A percentile compares a stretch with the other conserved stretches of the same genome.
Evolutionary conservation across 768 basidiomycete genomes (phyloP).

Genomic region (Leccinum rimulosum): DNA sequence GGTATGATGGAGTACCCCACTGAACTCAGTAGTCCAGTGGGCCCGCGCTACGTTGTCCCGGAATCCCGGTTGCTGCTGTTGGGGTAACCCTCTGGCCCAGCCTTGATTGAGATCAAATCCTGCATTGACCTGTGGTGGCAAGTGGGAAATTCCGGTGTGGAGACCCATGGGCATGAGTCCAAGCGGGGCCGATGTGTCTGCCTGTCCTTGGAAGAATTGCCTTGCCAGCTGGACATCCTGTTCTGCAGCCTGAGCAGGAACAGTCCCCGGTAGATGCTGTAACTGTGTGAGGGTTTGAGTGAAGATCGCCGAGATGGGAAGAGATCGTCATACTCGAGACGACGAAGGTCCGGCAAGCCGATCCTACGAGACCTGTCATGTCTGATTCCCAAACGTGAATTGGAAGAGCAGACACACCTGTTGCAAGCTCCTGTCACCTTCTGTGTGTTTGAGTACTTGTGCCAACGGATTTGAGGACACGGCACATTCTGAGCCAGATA

Average conservation of each 20-base stretch:
- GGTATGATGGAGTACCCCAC: conserved; percentile 25
- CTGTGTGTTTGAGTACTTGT: conserved; percentile 86
- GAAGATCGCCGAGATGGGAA: background rate
- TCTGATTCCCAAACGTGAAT: background rate
- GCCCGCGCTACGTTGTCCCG: conserved; percentile 33
- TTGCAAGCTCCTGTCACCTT: conserved; percentile 84
- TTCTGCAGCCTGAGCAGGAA: conserved; percentile 47
- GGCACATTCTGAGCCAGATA: conserved; percentile 90
- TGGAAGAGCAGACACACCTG: conserved; percentile 48
- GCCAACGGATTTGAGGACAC: conserved; percentile 81
- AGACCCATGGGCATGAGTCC: conserved; percentile 31
- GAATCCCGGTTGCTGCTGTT: conserved; percentile 38
- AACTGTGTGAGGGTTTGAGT: conserved; percentile 43
- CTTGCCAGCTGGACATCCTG: conserved; percentile 74
- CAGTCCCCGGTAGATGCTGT: conserved; percentile 69
- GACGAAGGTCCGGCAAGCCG: conserved; percentile 71
- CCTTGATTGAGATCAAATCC: conserved; percentile 43
- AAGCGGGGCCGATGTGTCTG: conserved; percentile 30
- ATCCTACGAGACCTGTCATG: conserved; percentile 46
- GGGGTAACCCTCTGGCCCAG: conserved; percentile 55
- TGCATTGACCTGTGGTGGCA: conserved; percentile 19
- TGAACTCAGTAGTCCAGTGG: conserved; percentile 63
- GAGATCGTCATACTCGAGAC: conserved; percentile 48
- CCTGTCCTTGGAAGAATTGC: conserved; percentile 68
- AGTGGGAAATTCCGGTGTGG: conserved; percentile 31